These are phyloP conservation scores for Ocimum tenuiflorum DNA, from an alignment of 257 asterid genomes.

Conservation along the genomic window DNA sequence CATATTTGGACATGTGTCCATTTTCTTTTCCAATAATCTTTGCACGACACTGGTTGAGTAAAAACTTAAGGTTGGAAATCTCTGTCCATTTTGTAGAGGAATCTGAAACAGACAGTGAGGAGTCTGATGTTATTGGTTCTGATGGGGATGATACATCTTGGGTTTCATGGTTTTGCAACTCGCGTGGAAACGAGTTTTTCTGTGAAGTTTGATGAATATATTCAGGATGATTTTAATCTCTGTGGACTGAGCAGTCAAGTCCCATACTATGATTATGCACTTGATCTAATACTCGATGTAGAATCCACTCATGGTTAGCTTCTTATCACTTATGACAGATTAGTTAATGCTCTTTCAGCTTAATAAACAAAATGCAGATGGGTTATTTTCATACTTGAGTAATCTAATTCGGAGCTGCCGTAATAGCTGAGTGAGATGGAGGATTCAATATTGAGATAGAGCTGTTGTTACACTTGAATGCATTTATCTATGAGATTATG, in stretches of 20 bases:
- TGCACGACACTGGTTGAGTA: neutral
- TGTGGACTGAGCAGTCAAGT: slow-evolving; percentile 98
- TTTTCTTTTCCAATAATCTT: no score
- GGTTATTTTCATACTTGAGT: no score
- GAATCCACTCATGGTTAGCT: slow-evolving; percentile 88
- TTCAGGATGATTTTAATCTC: slow-evolving; percentile 91
- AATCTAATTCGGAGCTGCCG: no score
- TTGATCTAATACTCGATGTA: slow-evolving; percentile 87
- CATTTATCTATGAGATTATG: neutral
- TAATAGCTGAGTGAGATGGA: no score
- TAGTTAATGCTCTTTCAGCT: no score
- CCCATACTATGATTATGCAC: slow-evolving; percentile 94
- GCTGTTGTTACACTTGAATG: neutral
- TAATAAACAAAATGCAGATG: no score
- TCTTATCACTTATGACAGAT: neutral
- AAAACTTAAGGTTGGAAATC: slow-evolving; percentile 7
- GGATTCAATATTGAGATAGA: no score
- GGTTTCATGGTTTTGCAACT: slow-evolving; percentile 98
- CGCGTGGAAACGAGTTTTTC: slow-evolving; percentile 95
- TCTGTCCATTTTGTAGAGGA: slow-evolving; percentile 57
- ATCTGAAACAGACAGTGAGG: slow-evolving; percentile 95
- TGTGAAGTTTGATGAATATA: slow-evolving; percentile 95
- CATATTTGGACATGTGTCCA: neutral
- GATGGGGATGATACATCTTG: slow-evolving; percentile 98
- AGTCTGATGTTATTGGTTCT: slow-evolving; percentile 93